Evolutionary conservation across 2,329 filamentous ascomycete genomes (phyloP).

Genomic region (Ascochyta koolunga): DNA sequence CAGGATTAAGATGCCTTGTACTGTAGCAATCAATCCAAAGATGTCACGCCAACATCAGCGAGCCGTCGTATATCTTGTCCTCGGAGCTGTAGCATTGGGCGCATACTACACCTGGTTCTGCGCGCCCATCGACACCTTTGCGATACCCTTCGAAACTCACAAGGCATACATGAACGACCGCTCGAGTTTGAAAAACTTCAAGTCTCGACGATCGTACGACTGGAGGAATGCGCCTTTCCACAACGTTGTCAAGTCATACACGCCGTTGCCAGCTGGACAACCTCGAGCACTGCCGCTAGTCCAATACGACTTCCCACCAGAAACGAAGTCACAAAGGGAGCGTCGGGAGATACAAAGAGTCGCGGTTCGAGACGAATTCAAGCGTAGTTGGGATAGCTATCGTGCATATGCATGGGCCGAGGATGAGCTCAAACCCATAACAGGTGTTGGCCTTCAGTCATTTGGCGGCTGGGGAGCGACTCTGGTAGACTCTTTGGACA

Average conservation of each 20-base stretch:
- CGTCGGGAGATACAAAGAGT: slow-evolving; percentile 41
- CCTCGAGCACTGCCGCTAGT: slow-evolving; percentile 49
- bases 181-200: slow-evolving; percentile 18
- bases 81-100: slow-evolving; percentile 32
- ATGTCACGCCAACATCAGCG: slow-evolving; percentile 41
- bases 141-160: slow-evolving; percentile 38
- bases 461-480: slow-evolving; percentile 58
- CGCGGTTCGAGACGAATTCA: slow-evolving; percentile 51
- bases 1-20: slow-evolving; percentile 37
- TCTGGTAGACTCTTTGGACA: slow-evolving; percentile 55
- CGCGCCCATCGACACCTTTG: slow-evolving; percentile 36
- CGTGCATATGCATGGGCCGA: slow-evolving; percentile 52
- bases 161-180: slow-evolving; percentile 42
- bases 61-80: slow-evolving; percentile 32
- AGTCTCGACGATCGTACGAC: slow-evolving; percentile 39
- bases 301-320: slow-evolving; percentile 49
- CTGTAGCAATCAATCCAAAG: slow-evolving; percentile 25
- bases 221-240: slow-evolving; percentile 52
- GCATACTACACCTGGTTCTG: slow-evolving; percentile 37
- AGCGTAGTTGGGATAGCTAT: slow-evolving; percentile 53
- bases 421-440: slow-evolving; percentile 54
- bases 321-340: slow-evolving; percentile 35
- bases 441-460: slow-evolving; percentile 45
- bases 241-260: slow-evolving; percentile 46
- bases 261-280: slow-evolving; percentile 45